Percentiles rank a stretch among this genome's conserved stretches.
These are phyloP conservation scores for Alternaria viburni DNA, from an alignment of 2,329 filamentous ascomycete genomes.

Conservation along the genomic window DNA sequence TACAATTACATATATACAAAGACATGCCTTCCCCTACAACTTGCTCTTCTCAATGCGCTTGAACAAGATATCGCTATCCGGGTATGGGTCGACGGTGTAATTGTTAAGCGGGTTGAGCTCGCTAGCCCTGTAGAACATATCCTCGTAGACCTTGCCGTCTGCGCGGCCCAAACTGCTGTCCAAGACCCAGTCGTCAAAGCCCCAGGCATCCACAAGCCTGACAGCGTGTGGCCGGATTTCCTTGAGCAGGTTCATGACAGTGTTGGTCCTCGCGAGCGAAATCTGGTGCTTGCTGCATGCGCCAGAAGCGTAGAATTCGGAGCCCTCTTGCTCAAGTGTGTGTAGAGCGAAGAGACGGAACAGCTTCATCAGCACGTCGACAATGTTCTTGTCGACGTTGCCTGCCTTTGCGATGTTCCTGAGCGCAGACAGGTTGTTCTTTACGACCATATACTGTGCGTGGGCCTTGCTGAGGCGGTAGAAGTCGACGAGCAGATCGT, in stretches of 20 bases:
- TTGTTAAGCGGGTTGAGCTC: slow-evolving; percentile 76
- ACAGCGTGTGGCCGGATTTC: slow-evolving; percentile 77
- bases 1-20: slow-evolving; percentile 8
- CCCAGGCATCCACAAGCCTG: slow-evolving; percentile 74
- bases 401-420: slow-evolving; percentile 60
- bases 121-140: slow-evolving; percentile 74
- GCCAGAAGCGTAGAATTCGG: slow-evolving; percentile 73
- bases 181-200: slow-evolving; percentile 79
- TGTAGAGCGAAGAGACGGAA: slow-evolving; percentile 70
- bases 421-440: slow-evolving; percentile 77
- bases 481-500: slow-evolving; percentile 78
- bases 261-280: slow-evolving; percentile 68
- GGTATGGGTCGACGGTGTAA: slow-evolving; percentile 75
- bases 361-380: slow-evolving; percentile 66
- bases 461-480: slow-evolving; percentile 77
- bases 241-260: slow-evolving; percentile 72
- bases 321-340: slow-evolving; percentile 71
- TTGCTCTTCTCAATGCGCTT: slow-evolving; percentile 66
- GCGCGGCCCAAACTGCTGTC: slow-evolving; percentile 73
- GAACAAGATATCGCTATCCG: slow-evolving; percentile 65
- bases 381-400: slow-evolving; percentile 64
- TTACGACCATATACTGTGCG: slow-evolving; percentile 78
- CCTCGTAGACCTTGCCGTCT: slow-evolving; percentile 79
- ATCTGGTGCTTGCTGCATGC: slow-evolving; percentile 77
- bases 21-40: slow-evolving; percentile 45